A percentile compares a stretch with the other conserved stretches of the same genome.
Evolutionary conservation across 305 asterid genomes (phyloP).

Genomic region (Stenogyne calaminthoides): DNA sequence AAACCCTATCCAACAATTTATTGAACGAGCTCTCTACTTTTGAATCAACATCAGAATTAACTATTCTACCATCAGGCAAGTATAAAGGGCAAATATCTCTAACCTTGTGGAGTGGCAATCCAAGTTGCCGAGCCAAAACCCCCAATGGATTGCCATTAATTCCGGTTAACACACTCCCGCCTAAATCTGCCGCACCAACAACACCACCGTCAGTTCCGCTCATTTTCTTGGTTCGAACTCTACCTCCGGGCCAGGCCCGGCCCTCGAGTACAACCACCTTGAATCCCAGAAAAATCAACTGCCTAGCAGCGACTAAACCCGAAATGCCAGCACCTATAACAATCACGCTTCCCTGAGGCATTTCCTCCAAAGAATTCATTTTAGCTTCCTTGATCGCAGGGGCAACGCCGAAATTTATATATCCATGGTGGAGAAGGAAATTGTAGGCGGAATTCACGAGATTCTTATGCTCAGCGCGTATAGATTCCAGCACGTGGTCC

Average conservation of each 20-base stretch:
- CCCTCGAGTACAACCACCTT: conserved; percentile 92
- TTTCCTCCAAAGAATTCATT: conserved; percentile 42
- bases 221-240: conserved; percentile 85
- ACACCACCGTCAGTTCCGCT: conserved; percentile 51
- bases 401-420: conserved; percentile 84
- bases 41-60: conserved; percentile 80
- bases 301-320: conserved; percentile 89
- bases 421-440: conserved; percentile 81
- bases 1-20: conserved; percentile 90
- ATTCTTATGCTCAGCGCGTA: conserved; percentile 82
- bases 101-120: conserved; percentile 89
- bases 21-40: conserved; percentile 83
- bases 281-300: conserved; percentile 79
- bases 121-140: conserved; percentile 88
- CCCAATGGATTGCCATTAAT: conserved; percentile 95
- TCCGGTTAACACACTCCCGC: conserved; percentile 95
- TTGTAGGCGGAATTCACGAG: conserved; percentile 77
- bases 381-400: conserved; percentile 69
- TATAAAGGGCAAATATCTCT: conserved; percentile 93
- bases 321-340: conserved; percentile 90
- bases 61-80: conserved; percentile 81
- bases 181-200: conserved; percentile 86
- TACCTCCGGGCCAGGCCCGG: conserved; percentile 79
- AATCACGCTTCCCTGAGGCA: conserved; percentile 57
- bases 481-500: conserved; percentile 88